A percentile compares a stretch with the other conserved stretches of the same genome.
Conservation (phyloP, 805 yeast genomes). For the Ascoidea tarda region DNA sequence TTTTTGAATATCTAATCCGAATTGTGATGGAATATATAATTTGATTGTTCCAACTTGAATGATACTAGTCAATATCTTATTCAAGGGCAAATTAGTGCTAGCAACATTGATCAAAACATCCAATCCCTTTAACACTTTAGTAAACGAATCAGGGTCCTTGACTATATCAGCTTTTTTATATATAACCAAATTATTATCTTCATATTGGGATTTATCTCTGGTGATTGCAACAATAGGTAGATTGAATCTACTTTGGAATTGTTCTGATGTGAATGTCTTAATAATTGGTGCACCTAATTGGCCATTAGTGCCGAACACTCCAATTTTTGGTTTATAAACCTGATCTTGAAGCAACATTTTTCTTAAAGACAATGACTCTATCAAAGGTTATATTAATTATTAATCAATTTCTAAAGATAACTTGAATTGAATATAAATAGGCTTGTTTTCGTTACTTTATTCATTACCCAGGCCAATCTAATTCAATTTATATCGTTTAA, state of each 20-base stretch:
- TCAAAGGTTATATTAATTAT: too few relatives aligned
- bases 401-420: too few relatives aligned
- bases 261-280: conserved; percentile 27
- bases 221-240: conserved; percentile 40
- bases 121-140: not conserved
- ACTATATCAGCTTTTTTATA: not conserved
- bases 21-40: not conserved
- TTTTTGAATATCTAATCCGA: not conserved
- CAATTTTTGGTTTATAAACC: conserved; percentile 19
- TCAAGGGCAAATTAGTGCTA: not conserved
- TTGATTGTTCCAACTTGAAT: not conserved
- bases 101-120: not conserved
- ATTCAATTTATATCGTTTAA: too few relatives aligned
- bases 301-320: conserved; percentile 41
- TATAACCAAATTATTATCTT: not conserved
- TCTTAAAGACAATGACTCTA: too few relatives aligned
- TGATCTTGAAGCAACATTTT: too few relatives aligned
- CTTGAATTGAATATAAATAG: too few relatives aligned
- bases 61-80: not conserved
- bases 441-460: too few relatives aligned
- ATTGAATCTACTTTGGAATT: conserved; percentile 25
- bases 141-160: not conserved
- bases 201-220: conserved; percentile 17
- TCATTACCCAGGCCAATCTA: too few relatives aligned
- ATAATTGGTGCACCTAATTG: conserved; percentile 32